A percentile compares a stretch with the other conserved stretches of the same genome.
Conservation (phyloP, 257 asterid genomes). For the Ballota nigra region DNA sequence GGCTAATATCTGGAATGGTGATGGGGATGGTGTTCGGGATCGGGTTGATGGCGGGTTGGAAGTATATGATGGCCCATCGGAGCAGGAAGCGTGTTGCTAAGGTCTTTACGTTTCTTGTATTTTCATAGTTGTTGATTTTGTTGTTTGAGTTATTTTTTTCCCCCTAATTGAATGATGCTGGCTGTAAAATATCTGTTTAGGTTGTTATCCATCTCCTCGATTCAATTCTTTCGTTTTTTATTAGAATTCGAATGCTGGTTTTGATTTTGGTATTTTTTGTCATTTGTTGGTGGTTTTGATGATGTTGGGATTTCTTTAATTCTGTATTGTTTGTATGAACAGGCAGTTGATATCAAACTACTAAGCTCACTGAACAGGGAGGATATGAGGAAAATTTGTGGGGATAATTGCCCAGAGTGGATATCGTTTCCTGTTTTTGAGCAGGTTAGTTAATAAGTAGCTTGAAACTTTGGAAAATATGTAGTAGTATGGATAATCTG, state of each 20-base stretch:
- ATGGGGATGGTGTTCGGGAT: conserved; percentile 85
- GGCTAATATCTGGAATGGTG: conserved; percentile 80
- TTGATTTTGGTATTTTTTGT: not conserved
- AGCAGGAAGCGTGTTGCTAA: conserved; percentile 77
- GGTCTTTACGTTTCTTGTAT: conserved; percentile 37
- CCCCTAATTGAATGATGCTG: not conserved
- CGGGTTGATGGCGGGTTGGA: conserved; percentile 88
- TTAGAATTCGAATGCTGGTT: not conserved
- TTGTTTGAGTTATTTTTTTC: not conserved
- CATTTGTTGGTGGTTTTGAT: not conserved
- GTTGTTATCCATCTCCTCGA: conserved; percentile 5
- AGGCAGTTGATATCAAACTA: conserved; percentile 89
- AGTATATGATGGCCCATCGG: conserved; percentile 72
- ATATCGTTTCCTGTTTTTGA: conserved; percentile 92
- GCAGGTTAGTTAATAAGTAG: conserved; percentile 53
- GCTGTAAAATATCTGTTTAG: not conserved
- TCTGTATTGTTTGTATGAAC: conserved; percentile 31
- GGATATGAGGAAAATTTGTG: conserved; percentile 88
- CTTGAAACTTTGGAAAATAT: not conserved
- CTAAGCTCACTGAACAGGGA: conserved; percentile 83
- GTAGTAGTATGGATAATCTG: not conserved
- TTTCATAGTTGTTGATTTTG: not conserved
- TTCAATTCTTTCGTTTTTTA: not conserved
- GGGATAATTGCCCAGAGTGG: conserved; percentile 95
- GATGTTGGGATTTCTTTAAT: not conserved